Evolutionary conservation across 2,329 filamentous ascomycete species (phyloP).

Genomic region (Pestalotiopsis sp.): DNA sequence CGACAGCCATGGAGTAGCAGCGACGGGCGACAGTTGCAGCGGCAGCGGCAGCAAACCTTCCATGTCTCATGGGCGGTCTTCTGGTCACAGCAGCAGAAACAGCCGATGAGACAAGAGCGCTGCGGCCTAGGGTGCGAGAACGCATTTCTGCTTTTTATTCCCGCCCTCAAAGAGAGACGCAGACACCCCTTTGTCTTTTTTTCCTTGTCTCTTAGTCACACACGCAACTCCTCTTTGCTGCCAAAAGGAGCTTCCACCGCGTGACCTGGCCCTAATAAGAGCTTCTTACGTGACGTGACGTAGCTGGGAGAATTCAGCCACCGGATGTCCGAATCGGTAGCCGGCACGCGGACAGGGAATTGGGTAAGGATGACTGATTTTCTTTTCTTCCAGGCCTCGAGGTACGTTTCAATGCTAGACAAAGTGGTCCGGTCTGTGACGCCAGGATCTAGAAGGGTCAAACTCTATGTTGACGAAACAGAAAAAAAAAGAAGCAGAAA

Average conservation of each 20-base stretch:
- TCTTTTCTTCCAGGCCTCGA: background rate
- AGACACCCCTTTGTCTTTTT: background rate
- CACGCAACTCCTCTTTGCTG: background rate
- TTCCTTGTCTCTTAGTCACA: background rate
- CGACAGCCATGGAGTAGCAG: conserved; percentile 28
- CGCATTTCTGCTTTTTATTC: background rate
- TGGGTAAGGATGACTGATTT: background rate
- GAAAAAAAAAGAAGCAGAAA: background rate
- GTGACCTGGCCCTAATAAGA: background rate
- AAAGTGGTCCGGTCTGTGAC: background rate
- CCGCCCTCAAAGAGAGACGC: background rate
- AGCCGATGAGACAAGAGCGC: background rate
- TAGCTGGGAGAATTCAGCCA: conserved; percentile 1
- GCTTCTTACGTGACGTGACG: background rate
- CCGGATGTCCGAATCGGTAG: conserved; percentile 5
- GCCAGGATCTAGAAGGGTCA: background rate
- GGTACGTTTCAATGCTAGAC: background rate
- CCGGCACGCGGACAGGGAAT: background rate
- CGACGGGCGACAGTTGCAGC: background rate
- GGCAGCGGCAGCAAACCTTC: conserved; percentile 2
- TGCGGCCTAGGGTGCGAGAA: conserved; percentile 2
- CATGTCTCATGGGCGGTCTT: conserved; percentile 1
- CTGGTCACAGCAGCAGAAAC: background rate
- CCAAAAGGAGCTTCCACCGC: background rate
- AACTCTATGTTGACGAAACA: background rate